These are phyloP conservation scores for Gyrodon lividus DNA, from an alignment of 768 basidiomycete species.

Conservation along the genomic window DNA sequence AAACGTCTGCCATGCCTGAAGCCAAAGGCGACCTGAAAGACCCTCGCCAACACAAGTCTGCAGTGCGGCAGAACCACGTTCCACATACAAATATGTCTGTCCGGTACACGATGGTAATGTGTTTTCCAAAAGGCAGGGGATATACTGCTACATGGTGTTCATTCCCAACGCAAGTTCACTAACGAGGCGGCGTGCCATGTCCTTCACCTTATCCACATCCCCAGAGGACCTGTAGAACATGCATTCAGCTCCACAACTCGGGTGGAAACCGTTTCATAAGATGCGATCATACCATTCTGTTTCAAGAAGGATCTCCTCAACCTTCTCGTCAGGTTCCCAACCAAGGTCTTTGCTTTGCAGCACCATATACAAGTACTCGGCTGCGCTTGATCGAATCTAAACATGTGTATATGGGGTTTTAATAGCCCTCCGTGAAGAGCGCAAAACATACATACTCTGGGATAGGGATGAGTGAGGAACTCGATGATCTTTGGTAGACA, in stretches of 20 bases:
- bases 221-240: slow-evolving; percentile 47
- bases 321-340: slow-evolving; percentile 55
- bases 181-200: slow-evolving; percentile 42
- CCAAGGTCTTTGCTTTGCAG: slow-evolving; percentile 70
- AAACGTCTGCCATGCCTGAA: neutral
- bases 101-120: neutral
- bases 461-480: slow-evolving; percentile 80
- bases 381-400: slow-evolving; percentile 77
- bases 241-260: slow-evolving; percentile 25
- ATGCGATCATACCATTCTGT: slow-evolving; percentile 68
- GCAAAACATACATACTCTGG: slow-evolving; percentile 53
- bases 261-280: slow-evolving; percentile 6
- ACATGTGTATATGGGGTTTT: slow-evolving; percentile 5
- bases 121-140: neutral
- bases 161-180: slow-evolving; percentile 35
- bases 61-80: neutral
- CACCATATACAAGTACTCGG: slow-evolving; percentile 79
- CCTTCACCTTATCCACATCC: slow-evolving; percentile 38
- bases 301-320: slow-evolving; percentile 71
- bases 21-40: neutral
- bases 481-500: slow-evolving; percentile 46
- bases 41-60: neutral
- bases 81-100: neutral
- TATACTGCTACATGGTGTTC: slow-evolving; percentile 21
- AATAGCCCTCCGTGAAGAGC: slow-evolving; percentile 8